Evolutionary conservation across 169 alveolate species (phyloP), one percentile per base, ranked within the genome.

Genomic region (Cryptosporidium sp.): DNA sequence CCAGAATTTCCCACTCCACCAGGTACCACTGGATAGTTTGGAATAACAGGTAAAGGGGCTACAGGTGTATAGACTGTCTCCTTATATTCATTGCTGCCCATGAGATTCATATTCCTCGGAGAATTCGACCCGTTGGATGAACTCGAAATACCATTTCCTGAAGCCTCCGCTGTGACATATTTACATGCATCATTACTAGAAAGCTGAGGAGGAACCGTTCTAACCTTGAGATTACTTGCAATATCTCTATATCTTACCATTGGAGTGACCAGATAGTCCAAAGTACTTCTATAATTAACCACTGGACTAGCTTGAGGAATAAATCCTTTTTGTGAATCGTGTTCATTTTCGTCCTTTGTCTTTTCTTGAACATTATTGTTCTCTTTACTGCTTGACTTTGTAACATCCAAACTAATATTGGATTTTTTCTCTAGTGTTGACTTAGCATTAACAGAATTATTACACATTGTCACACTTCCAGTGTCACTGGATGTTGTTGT

Each of bases 231-330:
- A 41, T 65, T 80, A 65, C 69, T 62, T 26, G 65, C 59, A 41
- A 80, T 65, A 80, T 80, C 89, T 43, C 89, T 35, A 21, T 80
- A 80, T 45, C 89, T 80, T 14, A 80, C 89, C 89, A 80, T 39
- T 9, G 89, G 89, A 3, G 89, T 80, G 10, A 80, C 89, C 10
- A 80, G 51, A 62, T 80, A 80, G 12, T 80, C 89, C 37, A 80
- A 65, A 16, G 89, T 62, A 65, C 80, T 62, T 37, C 89, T 80
- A 65, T 65, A 80, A 43, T 80, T 80, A 9, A 80, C 37, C 23
- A 80, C 75, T 3, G 89, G 89, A 0, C 89, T 80, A 10, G 89
- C 89, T 41, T 80, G 89, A 10, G 89, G 68, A 21, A 80, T 80
- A 21, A 80, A 80, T 31, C 73, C 75, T 10, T 43, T 80, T 6